Evolutionary conservation across 2,329 filamentous ascomycete species (phyloP).

Genomic region (Eutypella sp.): DNA sequence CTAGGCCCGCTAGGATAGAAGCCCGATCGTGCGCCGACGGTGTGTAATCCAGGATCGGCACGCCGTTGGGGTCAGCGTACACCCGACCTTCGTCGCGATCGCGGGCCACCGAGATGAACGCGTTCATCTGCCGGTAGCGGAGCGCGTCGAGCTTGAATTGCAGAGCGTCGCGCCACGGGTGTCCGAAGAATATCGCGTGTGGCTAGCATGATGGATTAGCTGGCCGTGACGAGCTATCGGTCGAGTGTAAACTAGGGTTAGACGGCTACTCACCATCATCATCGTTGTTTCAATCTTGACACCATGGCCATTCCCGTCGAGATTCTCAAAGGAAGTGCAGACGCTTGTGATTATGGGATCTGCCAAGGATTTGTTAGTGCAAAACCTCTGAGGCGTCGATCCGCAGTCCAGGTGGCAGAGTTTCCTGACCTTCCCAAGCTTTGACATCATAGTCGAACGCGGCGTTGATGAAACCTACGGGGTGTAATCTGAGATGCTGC

Average conservation of each 20-base stretch:
- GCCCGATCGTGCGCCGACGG: conserved; percentile 66
- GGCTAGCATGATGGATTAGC: conserved; percentile 44
- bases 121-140: conserved; percentile 63
- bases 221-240: too few relatives aligned
- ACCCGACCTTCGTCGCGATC: conserved; percentile 74
- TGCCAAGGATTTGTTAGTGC: conserved; percentile 25
- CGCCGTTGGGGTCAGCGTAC: conserved; percentile 63
- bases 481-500: conserved; percentile 76
- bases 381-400: neutral
- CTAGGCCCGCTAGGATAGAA: conserved; percentile 65
- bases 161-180: conserved; percentile 64
- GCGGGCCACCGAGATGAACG: conserved; percentile 68
- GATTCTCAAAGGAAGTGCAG: conserved; percentile 71
- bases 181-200: conserved; percentile 53
- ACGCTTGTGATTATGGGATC: conserved; percentile 77
- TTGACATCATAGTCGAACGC: conserved; percentile 65
- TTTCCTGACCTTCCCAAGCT: conserved; percentile 61
- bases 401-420: neutral
- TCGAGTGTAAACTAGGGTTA: neutral
- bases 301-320: conserved; percentile 77
- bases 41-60: conserved; percentile 64
- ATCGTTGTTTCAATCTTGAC: conserved; percentile 71
- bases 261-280: conserved; percentile 51
- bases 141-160: conserved; percentile 68
- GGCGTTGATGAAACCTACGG: conserved; percentile 54